Evolutionary conservation across 2,329 filamentous ascomycete genomes (phyloP).

Genomic region (Seiridium unicorne): DNA sequence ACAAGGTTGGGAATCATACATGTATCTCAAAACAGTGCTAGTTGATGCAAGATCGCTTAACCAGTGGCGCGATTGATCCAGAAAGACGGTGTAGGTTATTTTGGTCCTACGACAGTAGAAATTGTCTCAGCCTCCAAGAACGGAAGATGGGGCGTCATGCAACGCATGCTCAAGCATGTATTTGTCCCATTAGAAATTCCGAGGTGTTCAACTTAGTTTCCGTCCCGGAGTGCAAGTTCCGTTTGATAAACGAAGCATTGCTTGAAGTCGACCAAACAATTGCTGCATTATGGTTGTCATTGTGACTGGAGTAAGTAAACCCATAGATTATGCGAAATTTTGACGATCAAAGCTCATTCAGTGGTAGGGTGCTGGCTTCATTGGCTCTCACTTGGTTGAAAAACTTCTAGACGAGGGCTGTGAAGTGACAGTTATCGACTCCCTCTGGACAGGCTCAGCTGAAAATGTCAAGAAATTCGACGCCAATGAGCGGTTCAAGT

Average conservation of each 20-base stretch:
- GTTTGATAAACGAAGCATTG: too few relatives aligned
- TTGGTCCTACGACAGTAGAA: too few relatives aligned
- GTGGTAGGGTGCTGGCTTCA: background rate
- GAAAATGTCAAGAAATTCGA: background rate
- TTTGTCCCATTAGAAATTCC: too few relatives aligned
- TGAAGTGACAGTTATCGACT: background rate
- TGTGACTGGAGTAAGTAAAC: background rate
- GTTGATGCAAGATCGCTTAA: too few relatives aligned
- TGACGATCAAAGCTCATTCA: background rate
- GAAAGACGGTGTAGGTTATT: too few relatives aligned
- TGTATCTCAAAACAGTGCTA: background rate
- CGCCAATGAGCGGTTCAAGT: background rate
- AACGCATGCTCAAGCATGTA: too few relatives aligned
- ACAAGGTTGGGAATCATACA: background rate
- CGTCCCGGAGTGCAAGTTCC: too few relatives aligned
- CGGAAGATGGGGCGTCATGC: too few relatives aligned
- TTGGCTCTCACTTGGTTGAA: background rate
- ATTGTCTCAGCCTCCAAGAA: too few relatives aligned
- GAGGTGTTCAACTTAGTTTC: too few relatives aligned
- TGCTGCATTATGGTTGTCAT: background rate
- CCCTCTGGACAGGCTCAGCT: background rate
- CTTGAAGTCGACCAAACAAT: too few relatives aligned
- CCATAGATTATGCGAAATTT: background rate
- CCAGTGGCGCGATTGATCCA: too few relatives aligned
- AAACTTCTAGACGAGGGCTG: background rate